Evolutionary conservation across 2,329 filamentous ascomycete species (phyloP).

Genomic region (Sporothrix inflata): DNA sequence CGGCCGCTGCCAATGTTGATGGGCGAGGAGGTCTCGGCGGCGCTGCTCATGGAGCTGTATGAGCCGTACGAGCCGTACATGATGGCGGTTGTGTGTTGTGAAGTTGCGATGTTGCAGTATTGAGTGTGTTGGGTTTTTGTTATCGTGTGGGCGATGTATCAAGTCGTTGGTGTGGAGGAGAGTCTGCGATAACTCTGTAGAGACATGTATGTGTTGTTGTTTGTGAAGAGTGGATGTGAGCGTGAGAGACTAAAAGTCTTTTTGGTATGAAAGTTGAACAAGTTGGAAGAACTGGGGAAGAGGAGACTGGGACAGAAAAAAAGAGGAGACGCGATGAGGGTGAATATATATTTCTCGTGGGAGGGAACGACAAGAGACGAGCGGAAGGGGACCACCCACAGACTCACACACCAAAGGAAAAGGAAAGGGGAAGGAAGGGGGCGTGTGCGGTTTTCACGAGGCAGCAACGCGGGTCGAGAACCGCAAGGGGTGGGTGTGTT

Average conservation of each 20-base stretch:
- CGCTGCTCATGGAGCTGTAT: conserved; percentile 52
- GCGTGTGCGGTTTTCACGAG: conserved; percentile 31
- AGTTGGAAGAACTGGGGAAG: conserved; percentile 16
- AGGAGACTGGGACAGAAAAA: neutral
- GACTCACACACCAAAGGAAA: neutral
- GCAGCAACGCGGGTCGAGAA: conserved; percentile 26
- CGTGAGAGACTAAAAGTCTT: neutral
- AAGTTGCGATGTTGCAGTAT: neutral
- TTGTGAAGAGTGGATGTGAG: neutral
- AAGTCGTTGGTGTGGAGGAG: conserved; percentile 8
- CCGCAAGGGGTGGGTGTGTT: conserved; percentile 16
- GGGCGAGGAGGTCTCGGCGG: conserved; percentile 44
- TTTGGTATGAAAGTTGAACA: neutral
- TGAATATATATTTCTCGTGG: conserved; percentile 24
- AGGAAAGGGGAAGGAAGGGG: conserved; percentile 20
- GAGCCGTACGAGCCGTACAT: conserved; percentile 57
- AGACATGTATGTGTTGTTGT: conserved; percentile 23
- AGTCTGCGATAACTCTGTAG: conserved; percentile 10
- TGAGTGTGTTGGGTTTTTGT: conserved; percentile 34
- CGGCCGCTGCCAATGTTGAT: conserved; percentile 52
- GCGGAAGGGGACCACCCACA: neutral
- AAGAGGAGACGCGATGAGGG: conserved; percentile 23
- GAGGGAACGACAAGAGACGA: neutral
- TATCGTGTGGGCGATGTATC: neutral
- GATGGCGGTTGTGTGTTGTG: conserved; percentile 35